These are phyloP conservation scores for Exophiala spinifera DNA, from an alignment of 2,329 filamentous ascomycete species.

Conservation along the genomic window DNA sequence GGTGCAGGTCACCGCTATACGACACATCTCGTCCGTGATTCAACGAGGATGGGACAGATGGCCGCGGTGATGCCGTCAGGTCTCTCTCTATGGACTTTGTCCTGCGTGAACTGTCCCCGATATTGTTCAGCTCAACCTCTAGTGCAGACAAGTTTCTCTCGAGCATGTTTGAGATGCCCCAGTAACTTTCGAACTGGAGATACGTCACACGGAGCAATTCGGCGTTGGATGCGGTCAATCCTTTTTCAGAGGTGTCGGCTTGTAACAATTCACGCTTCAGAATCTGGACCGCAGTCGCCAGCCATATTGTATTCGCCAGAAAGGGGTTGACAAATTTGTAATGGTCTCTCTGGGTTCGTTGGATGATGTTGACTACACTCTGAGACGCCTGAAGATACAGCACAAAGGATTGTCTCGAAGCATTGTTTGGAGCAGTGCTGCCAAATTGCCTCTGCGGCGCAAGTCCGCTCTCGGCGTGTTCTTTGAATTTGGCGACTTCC, in stretches of 20 bases:
- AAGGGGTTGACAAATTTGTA: conserved; percentile 34
- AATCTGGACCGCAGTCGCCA: conserved; percentile 33
- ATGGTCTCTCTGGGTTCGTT: neutral
- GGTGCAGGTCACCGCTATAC: no score
- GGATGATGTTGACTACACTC: conserved; percentile 28
- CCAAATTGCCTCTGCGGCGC: neutral
- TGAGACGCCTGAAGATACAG: conserved; percentile 28
- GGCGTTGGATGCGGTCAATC: neutral
- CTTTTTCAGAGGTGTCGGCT: conserved; percentile 29
- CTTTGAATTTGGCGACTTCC: neutral
- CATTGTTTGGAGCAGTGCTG: neutral
- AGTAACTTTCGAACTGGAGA: neutral
- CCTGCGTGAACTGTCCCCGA: no score
- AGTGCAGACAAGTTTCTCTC: neutral
- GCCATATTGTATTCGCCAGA: conserved; percentile 35
- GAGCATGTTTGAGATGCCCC: neutral
- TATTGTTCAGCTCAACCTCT: no score
- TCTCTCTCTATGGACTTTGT: no score
- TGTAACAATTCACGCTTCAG: conserved; percentile 28
- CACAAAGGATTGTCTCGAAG: no score
- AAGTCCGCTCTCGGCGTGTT: neutral
- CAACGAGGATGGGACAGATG: no score
- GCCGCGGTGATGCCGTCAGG: no score
- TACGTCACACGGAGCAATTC: neutral
- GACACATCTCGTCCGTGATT: no score